A percentile compares a stretch with the other conserved stretches of the same genome.
Evolutionary conservation across 208 protist genomes (phyloP).

Genomic region (Leishmania lainsoni): DNA sequence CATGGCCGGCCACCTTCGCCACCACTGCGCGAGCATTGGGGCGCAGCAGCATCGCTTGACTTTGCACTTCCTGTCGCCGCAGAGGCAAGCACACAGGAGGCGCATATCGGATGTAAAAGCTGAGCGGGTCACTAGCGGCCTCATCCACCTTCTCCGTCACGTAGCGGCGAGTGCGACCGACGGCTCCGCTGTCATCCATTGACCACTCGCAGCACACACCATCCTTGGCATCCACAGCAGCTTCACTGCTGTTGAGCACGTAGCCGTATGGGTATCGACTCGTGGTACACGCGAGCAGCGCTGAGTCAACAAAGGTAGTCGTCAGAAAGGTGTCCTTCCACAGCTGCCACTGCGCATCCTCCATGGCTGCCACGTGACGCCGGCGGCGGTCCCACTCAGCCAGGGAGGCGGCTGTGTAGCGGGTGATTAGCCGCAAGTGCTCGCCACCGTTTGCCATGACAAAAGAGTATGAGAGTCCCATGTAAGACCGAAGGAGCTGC

Average conservation of each 20-base stretch:
- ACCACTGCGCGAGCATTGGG: constrained; percentile 49
- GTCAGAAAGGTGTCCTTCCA: constrained; percentile 42
- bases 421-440: constrained; percentile 23
- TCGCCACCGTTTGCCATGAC: constrained; percentile 33
- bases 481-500: constrained; percentile 27
- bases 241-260: constrained; percentile 14
- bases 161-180: constrained; percentile 32
- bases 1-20: constrained; percentile 44
- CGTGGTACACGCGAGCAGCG: constrained; percentile 28
- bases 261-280: constrained; percentile 30
- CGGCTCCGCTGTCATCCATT: constrained; percentile 33
- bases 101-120: constrained; percentile 57
- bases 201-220: constrained; percentile 32
- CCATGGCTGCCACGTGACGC: constrained; percentile 20
- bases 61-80: constrained; percentile 6
- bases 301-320: constrained; percentile 52
- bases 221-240: background rate
- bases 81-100: constrained; percentile 57
- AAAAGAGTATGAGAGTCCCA: constrained; percentile 26
- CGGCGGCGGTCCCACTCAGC: constrained; percentile 27
- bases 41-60: constrained; percentile 14
- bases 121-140: constrained; percentile 44
- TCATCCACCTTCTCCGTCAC: constrained; percentile 34
- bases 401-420: constrained; percentile 13
- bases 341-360: constrained; percentile 15